These are phyloP conservation scores for Aphanomyces invadans DNA, from an alignment of 352 stramenopile species.

Conservation along the genomic window DNA sequence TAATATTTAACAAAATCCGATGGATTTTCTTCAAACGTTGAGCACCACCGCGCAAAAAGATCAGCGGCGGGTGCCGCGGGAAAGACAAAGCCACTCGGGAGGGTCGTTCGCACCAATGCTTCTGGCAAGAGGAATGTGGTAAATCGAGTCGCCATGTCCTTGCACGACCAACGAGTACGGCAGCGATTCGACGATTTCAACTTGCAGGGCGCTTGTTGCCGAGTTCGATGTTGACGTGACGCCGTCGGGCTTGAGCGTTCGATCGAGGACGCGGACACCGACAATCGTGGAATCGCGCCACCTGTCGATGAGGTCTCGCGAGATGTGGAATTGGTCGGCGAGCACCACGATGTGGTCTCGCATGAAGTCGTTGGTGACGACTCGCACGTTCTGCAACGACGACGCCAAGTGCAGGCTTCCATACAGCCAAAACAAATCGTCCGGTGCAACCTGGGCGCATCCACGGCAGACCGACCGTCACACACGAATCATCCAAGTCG, in stretches of 20 bases:
- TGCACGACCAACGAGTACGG: slow-evolving; percentile 50
- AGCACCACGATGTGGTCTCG: slow-evolving; percentile 89
- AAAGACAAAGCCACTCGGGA: slow-evolving; percentile 1
- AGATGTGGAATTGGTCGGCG: slow-evolving; percentile 33
- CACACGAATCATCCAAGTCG: not conserved
- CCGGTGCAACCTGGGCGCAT: slow-evolving; percentile 33
- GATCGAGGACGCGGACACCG: slow-evolving; percentile 65
- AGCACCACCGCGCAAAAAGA: too few species aligned
- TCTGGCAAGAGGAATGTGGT: not conserved
- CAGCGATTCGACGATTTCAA: slow-evolving; percentile 48
- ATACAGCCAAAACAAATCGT: slow-evolving; percentile 99
- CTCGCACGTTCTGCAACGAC: slow-evolving; percentile 34
- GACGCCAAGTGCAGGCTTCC: slow-evolving; percentile 70
- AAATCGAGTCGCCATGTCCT: not conserved
- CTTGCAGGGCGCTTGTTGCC: slow-evolving; percentile 44
- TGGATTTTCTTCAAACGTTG: too few species aligned
- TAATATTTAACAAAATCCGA: too few species aligned
- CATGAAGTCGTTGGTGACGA: slow-evolving; percentile 97
- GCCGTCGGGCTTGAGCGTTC: slow-evolving; percentile 30
- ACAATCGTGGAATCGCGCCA: slow-evolving; percentile 65
- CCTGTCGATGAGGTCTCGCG: slow-evolving; percentile 60
- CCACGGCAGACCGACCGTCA: too few species aligned
- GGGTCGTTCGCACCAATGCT: not conserved
- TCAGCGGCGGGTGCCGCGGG: not conserved
- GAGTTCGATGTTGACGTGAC: not conserved